These are phyloP conservation scores for Ramichloridium luteum DNA, from an alignment of 2,329 filamentous ascomycete species.

Conservation along the genomic window DNA sequence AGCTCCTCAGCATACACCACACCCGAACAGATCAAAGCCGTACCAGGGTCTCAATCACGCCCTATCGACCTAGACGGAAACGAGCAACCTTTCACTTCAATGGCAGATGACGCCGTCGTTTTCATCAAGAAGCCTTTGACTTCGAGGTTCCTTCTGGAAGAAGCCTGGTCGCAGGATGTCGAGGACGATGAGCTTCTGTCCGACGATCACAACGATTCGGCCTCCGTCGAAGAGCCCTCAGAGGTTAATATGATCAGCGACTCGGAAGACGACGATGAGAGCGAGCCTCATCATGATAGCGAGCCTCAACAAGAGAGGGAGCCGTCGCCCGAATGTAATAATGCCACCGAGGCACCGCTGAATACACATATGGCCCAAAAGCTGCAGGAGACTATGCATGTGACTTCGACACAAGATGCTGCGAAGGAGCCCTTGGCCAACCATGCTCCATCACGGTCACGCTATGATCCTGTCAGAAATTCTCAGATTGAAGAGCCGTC, in stretches of 20 bases:
- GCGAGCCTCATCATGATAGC: conserved; percentile 7
- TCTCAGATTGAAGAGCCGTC: background rate
- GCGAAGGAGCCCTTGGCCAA: too few species aligned
- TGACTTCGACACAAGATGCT: background rate
- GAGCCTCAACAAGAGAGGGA: background rate
- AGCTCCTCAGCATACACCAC: conserved; percentile 19
- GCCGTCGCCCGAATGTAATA: background rate
- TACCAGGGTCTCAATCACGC: too few species aligned
- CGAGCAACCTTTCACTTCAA: too few species aligned
- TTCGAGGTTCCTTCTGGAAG: too few species aligned
- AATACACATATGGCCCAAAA: too few species aligned
- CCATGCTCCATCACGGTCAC: too few species aligned
- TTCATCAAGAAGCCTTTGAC: too few species aligned
- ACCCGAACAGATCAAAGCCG: conserved; percentile 16
- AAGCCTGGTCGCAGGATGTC: conserved; percentile 5
- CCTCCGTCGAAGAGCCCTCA: conserved; percentile 6
- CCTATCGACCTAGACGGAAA: too few species aligned
- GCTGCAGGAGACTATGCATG: background rate
- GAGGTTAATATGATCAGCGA: too few species aligned
- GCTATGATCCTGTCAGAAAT: too few species aligned
- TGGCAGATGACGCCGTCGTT: too few species aligned
- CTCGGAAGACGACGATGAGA: conserved; percentile 9
- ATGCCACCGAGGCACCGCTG: background rate
- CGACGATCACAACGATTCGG: conserved; percentile 3
- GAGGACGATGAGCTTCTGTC: conserved; percentile 1